Conservation (phyloP, 2,329 filamentous ascomycete genomes). For the Coniella lustricola region DNA sequence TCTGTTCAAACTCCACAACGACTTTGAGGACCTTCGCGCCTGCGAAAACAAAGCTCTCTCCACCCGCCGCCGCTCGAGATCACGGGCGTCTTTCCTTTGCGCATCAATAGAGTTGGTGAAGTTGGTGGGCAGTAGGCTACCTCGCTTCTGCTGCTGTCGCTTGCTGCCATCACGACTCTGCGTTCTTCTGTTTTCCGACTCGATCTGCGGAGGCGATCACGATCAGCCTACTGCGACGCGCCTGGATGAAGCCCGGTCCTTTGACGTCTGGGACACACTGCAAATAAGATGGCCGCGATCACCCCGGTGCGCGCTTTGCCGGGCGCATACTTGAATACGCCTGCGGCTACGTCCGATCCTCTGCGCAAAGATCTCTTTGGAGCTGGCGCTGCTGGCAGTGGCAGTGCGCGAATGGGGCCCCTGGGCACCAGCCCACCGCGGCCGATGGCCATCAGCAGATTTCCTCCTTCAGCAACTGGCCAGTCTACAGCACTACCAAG, state of each 20-base stretch:
- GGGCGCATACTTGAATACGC: constrained; percentile 70
- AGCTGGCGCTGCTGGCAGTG: constrained; percentile 19
- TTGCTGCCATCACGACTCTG: too few species aligned
- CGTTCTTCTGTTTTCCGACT: neutral
- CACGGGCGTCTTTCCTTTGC: constrained; percentile 7
- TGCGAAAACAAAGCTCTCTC: constrained; percentile 20
- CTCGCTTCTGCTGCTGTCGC: constrained; percentile 1
- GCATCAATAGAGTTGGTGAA: constrained; percentile 10
- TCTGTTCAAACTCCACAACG: neutral
- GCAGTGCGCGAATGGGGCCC: constrained; percentile 10
- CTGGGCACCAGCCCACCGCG: constrained; percentile 13
- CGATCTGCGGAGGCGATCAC: neutral
- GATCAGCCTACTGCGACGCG: neutral
- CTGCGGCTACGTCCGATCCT: constrained; percentile 49
- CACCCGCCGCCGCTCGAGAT: neutral
- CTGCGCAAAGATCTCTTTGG: constrained; percentile 47
- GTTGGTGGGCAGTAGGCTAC: neutral
- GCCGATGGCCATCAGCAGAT: constrained; percentile 5
- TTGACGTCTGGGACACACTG: neutral
- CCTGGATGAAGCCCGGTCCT: too few species aligned
- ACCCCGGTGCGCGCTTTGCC: constrained; percentile 69
- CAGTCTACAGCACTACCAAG: constrained; percentile 27
- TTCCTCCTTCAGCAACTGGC: constrained; percentile 17
- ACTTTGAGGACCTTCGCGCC: constrained; percentile 24
- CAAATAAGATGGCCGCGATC: constrained; percentile 44